A percentile compares a stretch with the other conserved stretches of the same genome.
phyloP scores from a whole-genome alignment of 306 rosid species.

The Vigna mungo region DNA sequence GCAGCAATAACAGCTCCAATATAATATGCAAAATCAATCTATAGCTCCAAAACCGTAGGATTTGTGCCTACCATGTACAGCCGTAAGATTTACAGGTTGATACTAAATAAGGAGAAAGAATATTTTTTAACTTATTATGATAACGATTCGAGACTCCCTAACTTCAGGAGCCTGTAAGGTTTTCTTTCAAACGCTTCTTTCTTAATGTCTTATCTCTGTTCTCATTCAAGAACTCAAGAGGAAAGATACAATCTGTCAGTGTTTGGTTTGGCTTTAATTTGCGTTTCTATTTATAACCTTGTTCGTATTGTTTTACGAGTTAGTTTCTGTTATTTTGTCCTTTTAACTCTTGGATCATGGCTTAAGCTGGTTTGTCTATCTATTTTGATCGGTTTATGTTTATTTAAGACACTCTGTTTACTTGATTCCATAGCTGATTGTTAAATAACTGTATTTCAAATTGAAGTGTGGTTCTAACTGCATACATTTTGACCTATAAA shows the following conservation, averaged over 20 bases:
- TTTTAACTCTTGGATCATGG: background rate
- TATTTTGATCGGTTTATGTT: background rate
- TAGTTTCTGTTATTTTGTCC: conserved; percentile 5
- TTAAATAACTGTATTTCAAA: background rate
- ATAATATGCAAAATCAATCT: conserved; percentile 32
- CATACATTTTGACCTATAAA: background rate
- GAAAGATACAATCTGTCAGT: conserved; percentile 8
- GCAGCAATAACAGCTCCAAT: conserved; percentile 9
- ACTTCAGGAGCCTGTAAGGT: conserved; percentile 1
- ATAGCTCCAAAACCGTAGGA: conserved; percentile 4
- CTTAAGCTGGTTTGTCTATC: conserved; percentile 7
- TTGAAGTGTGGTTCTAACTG: conserved; percentile 19
- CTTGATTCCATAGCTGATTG: background rate
- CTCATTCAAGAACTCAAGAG: conserved; percentile 19
- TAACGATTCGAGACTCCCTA: background rate
- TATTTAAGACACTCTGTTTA: background rate
- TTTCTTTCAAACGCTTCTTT: conserved; percentile 28
- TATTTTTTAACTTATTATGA: background rate
- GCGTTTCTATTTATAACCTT: background rate
- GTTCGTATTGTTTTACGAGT: conserved; percentile 15
- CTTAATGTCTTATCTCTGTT: conserved; percentile 8
- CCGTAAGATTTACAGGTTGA: background rate
- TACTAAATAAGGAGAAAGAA: background rate
- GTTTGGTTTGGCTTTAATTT: conserved; percentile 14
- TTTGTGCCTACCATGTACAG: conserved; percentile 14